Percentiles rank a stretch among this genome's conserved stretches.
Evolutionary conservation across 179 eudicot species (phyloP).

Genomic region (Drosera spatulata): DNA sequence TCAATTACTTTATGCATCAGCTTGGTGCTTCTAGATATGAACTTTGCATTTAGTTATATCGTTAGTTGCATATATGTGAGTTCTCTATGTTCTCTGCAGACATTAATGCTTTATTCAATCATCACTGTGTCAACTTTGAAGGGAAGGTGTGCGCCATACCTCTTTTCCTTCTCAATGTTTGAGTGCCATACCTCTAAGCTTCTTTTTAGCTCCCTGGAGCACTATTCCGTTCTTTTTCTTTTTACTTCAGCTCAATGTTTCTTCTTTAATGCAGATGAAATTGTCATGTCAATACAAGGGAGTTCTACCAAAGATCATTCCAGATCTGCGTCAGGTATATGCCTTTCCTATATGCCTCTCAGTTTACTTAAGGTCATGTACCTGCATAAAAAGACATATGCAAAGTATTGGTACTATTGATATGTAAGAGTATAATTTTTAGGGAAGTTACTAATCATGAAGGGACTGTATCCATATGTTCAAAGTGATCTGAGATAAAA

Average conservation of each 20-base stretch:
- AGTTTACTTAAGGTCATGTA: background rate
- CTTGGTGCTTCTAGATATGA: background rate
- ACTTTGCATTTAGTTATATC: too few relatives aligned
- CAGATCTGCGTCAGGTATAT: slow-evolving; percentile 77
- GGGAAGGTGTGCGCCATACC: slow-evolving; percentile 59
- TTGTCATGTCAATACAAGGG: slow-evolving; percentile 67
- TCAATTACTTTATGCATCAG: background rate
- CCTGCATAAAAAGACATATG: background rate
- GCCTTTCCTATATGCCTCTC: slow-evolving; percentile 1
- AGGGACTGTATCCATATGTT: too few relatives aligned
- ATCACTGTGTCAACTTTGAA: slow-evolving; percentile 37
- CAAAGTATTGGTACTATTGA: background rate
- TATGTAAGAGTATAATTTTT: too few relatives aligned
- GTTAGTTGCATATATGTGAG: too few relatives aligned
- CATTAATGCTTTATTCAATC: slow-evolving; percentile 11
- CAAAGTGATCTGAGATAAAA: too few relatives aligned
- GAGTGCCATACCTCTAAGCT: background rate
- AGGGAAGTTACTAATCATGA: too few relatives aligned
- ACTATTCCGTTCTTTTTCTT: background rate
- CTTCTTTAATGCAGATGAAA: slow-evolving; percentile 47
- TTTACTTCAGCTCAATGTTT: background rate
- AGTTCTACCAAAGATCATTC: slow-evolving; percentile 74
- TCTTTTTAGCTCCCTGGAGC: background rate
- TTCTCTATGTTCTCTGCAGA: slow-evolving; percentile 1
- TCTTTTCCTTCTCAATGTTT: background rate